phyloP scores from a whole-genome alignment of 176 grass and related monocot genomes.

The Miscanthus lutarioriparius region DNA sequence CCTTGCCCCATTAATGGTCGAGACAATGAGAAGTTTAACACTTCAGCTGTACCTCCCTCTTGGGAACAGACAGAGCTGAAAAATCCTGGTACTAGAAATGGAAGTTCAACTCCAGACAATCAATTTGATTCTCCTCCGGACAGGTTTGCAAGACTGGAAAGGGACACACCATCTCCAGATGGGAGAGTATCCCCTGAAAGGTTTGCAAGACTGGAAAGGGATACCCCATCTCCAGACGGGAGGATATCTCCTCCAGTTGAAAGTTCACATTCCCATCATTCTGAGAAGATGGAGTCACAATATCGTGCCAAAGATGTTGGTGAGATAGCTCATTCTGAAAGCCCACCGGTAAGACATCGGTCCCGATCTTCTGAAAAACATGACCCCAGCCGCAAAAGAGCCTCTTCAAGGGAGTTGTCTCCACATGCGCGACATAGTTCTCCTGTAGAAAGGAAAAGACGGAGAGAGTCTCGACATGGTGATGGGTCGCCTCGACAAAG shows the following conservation, averaged over 20 bases:
- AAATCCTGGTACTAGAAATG: slow-evolving; percentile 40
- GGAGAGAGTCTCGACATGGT: slow-evolving; percentile 38
- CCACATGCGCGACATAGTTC: slow-evolving; percentile 38
- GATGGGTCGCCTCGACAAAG: slow-evolving; percentile 43
- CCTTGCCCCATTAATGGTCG: slow-evolving; percentile 33
- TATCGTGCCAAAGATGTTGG: slow-evolving; percentile 21
- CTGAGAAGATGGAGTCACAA: slow-evolving; percentile 35
- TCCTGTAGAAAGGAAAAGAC: slow-evolving; percentile 42
- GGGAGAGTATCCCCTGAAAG: slow-evolving; percentile 39
- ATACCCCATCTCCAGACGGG: slow-evolving; percentile 45
- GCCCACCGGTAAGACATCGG: slow-evolving; percentile 31
- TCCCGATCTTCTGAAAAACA: slow-evolving; percentile 58
- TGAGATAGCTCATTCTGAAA: slow-evolving; percentile 46
- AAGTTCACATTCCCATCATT: slow-evolving; percentile 36
- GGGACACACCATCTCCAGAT: slow-evolving; percentile 51
- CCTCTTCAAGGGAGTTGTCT: slow-evolving; percentile 50
- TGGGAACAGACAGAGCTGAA: slow-evolving; percentile 36
- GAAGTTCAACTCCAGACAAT: slow-evolving; percentile 38
- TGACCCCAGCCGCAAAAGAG: slow-evolving; percentile 42
- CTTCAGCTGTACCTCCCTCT: slow-evolving; percentile 35
- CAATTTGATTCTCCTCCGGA: slow-evolving; percentile 29
- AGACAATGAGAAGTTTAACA: slow-evolving; percentile 45
- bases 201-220: slow-evolving; percentile 47
- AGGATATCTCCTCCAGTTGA: slow-evolving; percentile 35
- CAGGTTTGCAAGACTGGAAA: slow-evolving; percentile 46